Percentiles rank a stretch among this genome's conserved stretches.
These are phyloP conservation scores for Platanthera guangdongensis DNA, from an alignment of 106 monocot genomes.

Conservation along the genomic window DNA sequence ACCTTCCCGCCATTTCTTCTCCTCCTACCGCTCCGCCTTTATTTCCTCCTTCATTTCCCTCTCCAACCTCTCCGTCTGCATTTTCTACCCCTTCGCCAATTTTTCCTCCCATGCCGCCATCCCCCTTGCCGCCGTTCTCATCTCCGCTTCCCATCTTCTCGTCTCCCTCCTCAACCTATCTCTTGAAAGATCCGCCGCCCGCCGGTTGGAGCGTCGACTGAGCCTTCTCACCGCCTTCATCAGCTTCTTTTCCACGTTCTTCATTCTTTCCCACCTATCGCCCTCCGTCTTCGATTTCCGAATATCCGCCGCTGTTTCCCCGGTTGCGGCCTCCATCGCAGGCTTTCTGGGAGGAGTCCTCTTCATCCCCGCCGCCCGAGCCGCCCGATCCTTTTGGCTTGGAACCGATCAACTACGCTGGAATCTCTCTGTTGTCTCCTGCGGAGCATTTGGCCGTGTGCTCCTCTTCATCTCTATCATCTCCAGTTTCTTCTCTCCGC, in stretches of 20 bases:
- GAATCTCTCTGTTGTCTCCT: slow-evolving; percentile 56
- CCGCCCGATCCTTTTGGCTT: slow-evolving; percentile 68
- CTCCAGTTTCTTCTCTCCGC: slow-evolving; percentile 18
- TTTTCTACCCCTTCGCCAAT: slow-evolving; percentile 7
- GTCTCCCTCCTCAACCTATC: slow-evolving; percentile 21
- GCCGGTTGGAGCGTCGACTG: slow-evolving; percentile 14
- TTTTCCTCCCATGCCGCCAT: slow-evolving; percentile 3
- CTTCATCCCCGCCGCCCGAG: slow-evolving; percentile 42
- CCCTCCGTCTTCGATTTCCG: slow-evolving; percentile 38
- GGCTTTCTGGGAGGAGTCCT: slow-evolving; percentile 27
- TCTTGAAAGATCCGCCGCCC: slow-evolving; percentile 33
- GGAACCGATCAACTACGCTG: slow-evolving; percentile 81
- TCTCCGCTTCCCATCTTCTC: slow-evolving; percentile 17
- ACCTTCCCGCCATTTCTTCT: slow-evolving; percentile 33
- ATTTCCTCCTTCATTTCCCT: slow-evolving; percentile 21
- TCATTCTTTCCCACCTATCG: slow-evolving; percentile 12
- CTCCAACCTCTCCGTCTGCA: slow-evolving; percentile 20
- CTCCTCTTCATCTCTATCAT: slow-evolving; percentile 33
- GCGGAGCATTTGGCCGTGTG: slow-evolving; percentile 18
- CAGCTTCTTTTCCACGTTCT: slow-evolving; percentile 20
- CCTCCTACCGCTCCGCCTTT: slow-evolving; percentile 26
- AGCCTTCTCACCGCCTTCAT: slow-evolving; percentile 15
- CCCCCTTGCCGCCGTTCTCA: slow-evolving; percentile 8
- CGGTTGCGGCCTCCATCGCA: slow-evolving; percentile 14
- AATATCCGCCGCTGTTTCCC: not conserved